These are phyloP conservation scores for Chlamydomonas applanata DNA, from an alignment of 139 green algal species.

Conservation along the genomic window DNA sequence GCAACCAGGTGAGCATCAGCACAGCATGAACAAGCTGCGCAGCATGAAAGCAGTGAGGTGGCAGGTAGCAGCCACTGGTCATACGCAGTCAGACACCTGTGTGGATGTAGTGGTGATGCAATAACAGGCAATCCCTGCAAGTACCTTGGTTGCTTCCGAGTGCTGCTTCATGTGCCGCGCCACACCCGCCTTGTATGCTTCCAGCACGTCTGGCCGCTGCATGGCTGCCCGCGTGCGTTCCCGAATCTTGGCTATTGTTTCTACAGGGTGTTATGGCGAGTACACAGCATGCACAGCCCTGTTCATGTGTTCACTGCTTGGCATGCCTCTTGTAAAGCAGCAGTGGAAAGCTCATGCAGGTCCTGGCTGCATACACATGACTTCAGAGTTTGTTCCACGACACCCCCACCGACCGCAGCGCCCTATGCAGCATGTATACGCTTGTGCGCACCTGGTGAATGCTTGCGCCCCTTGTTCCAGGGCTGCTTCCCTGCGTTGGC, in stretches of 20 bases:
- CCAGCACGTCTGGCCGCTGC: slow-evolving; percentile 20
- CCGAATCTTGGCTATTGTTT: slow-evolving; percentile 33
- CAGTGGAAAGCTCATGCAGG: neutral
- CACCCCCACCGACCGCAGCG: neutral
- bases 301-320: neutral
- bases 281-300: neutral
- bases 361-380: neutral
- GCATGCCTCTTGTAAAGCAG: neutral
- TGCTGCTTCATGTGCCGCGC: neutral
- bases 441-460: neutral
- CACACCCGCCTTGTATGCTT: slow-evolving; percentile 20
- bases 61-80: too few relatives aligned
- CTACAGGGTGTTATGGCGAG: neutral
- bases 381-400: neutral
- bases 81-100: too few relatives aligned
- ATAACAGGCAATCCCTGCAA: neutral
- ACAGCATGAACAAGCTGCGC: too few relatives aligned
- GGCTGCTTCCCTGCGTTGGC: slow-evolving; percentile 55
- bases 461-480: slow-evolving; percentile 67
- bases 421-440: neutral
- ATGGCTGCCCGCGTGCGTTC: slow-evolving; percentile 30
- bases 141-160: neutral
- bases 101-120: too few relatives aligned
- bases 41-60: too few relatives aligned
- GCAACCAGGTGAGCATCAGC: too few relatives aligned